Percentiles rank a stretch among this genome's conserved stretches.
Evolutionary conservation across 371 early-diverging fungal species (phyloP).

Genomic region (Catenaria anguillulae): DNA sequence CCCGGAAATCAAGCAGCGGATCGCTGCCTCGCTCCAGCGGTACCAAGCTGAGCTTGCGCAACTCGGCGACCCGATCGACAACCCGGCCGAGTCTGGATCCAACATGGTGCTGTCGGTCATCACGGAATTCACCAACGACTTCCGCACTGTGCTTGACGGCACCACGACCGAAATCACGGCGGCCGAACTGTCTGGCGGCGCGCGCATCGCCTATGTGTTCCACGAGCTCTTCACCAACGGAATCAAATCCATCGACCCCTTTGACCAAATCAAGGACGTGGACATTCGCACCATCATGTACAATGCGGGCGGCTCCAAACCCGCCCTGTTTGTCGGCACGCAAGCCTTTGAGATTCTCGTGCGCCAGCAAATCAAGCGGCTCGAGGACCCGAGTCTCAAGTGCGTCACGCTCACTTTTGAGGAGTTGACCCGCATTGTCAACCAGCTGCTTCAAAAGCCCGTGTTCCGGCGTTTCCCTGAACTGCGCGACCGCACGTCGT

Average conservation of each 20-base stretch:
- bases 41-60: constrained; percentile 68
- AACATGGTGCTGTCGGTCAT: constrained; percentile 84
- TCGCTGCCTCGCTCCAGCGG: constrained; percentile 61
- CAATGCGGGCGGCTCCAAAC: constrained; percentile 94
- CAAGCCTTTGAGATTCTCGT: constrained; percentile 95
- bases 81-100: constrained; percentile 39
- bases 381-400: constrained; percentile 91
- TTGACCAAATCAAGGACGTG: constrained; percentile 91
- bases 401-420: constrained; percentile 89
- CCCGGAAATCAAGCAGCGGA: constrained; percentile 95
- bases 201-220: constrained; percentile 95
- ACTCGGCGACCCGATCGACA: constrained; percentile 80
- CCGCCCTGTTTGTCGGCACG: constrained; percentile 91
- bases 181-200: constrained; percentile 93
- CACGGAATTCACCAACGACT: constrained; percentile 92
- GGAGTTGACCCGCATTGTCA: constrained; percentile 84
- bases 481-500: constrained; percentile 75
- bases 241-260: constrained; percentile 83
- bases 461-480: constrained; percentile 90
- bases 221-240: constrained; percentile 90
- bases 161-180: constrained; percentile 79
- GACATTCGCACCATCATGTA: constrained; percentile 96
- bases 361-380: constrained; percentile 88
- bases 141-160: constrained; percentile 84
- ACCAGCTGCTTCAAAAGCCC: constrained; percentile 74